Base-by-base conservation (phyloP, 1,284 basidiomycete genomes). In the Amylostereum areolatum region DNA sequence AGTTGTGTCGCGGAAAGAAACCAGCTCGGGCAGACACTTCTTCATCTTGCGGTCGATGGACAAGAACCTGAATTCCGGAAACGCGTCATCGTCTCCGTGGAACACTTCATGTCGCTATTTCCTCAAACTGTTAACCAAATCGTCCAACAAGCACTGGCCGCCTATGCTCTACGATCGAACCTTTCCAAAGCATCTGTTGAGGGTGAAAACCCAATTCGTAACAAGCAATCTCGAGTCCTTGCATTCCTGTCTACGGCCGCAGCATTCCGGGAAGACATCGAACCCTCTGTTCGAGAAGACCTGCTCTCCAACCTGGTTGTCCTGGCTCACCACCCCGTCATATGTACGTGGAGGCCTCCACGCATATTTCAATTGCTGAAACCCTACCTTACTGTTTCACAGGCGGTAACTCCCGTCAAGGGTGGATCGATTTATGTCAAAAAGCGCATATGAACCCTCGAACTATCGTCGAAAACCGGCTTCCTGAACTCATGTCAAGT, bases 381-480 rank as follows among this genome's bases (percentile, higher is more conserved):
- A 28, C 12, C 37, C 8, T 42, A 18, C 18, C 42, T 5, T 24
- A n/a, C 10, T 6, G 32, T 6, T 49, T 32, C 18, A 5, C 49
- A 83, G 82, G 73, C 52, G 74, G 70, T 18, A 68, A 72, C 9
- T 75, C 80, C 6, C 74, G 80, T 25, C 80, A 82, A 50, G 76
- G 83, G 1, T 97, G 93, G 92, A 87, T 96, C 53, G 89, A 92
- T 47, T 57, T 92, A 4, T 87, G 86, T 47, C 85, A 91, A 58
- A 76, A 74, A 49, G 82, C 84, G 0, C 65, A 72, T 2, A 61
- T 79, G 4, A 88, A 93, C 63, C 91, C 92, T 1, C 76, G 78
- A 33, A 71, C 76, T 9, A 62, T 90, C 2, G 73, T 88, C 11
- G 68, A 66, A 9, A 67, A 63, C 18, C 69, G 80, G 46, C 46